Conservation (phyloP, 2,329 filamentous ascomycete species). For the Didymella sp. region DNA sequence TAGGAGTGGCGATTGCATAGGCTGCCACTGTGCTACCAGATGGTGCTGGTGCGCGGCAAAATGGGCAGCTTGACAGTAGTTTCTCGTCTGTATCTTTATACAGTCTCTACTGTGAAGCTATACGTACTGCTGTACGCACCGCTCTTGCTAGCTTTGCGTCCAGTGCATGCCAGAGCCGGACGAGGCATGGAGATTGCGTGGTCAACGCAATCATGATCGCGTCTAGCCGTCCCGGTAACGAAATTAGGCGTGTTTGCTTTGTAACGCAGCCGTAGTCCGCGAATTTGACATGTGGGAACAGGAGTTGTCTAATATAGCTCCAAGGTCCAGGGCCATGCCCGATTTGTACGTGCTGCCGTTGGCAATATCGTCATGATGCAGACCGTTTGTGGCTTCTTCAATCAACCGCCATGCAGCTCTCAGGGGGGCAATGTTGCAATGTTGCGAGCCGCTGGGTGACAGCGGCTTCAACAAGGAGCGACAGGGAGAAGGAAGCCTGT, state of each 20-base stretch:
- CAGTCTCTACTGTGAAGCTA: background rate
- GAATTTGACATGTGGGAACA: conserved; percentile 30
- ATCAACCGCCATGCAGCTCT: conserved; percentile 28
- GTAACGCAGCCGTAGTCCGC: conserved; percentile 24
- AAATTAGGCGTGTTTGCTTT: conserved; percentile 20
- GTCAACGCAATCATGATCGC: conserved; percentile 12
- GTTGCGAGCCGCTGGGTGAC: conserved; percentile 18
- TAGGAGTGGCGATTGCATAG: background rate
- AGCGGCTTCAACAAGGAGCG: conserved; percentile 9
- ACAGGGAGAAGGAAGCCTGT: conserved; percentile 13
- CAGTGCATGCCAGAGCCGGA: background rate
- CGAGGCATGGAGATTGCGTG: conserved; percentile 14
- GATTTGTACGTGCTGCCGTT: conserved; percentile 12
- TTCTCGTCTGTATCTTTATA: conserved; percentile 6
- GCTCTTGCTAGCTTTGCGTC: background rate
- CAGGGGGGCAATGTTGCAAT: conserved; percentile 23
- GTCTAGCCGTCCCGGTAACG: background rate
- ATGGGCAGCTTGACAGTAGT: background rate
- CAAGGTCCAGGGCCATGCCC: conserved; percentile 20
- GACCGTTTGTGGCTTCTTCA: conserved; percentile 2
- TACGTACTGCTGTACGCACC: background rate
- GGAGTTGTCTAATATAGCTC: conserved; percentile 33
- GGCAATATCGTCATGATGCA: conserved; percentile 30
- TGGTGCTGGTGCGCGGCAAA: background rate
- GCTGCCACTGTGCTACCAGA: background rate